Evolutionary conservation across 2,329 filamentous ascomycete species (phyloP).

Genomic region (Curvularia eragrostidis): DNA sequence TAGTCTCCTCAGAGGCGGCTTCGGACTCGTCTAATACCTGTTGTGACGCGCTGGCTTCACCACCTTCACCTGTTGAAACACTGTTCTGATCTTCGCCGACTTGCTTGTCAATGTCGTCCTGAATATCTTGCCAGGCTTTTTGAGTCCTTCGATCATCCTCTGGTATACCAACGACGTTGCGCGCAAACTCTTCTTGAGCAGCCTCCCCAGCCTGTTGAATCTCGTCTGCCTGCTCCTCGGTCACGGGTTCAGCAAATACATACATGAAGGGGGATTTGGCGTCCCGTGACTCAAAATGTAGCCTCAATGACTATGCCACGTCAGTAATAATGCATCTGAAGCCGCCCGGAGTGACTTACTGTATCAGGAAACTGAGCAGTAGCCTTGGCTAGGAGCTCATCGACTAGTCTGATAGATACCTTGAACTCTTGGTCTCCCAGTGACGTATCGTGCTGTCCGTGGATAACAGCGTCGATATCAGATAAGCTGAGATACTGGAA

Average conservation of each 20-base stretch:
- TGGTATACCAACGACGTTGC: slow-evolving; percentile 59
- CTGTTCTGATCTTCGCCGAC: slow-evolving; percentile 33
- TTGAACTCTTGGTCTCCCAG: slow-evolving; percentile 88
- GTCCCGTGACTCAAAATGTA: slow-evolving; percentile 81
- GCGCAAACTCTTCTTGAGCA: slow-evolving; percentile 73
- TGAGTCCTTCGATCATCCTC: slow-evolving; percentile 39
- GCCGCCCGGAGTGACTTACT: slow-evolving; percentile 37
- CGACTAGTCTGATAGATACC: slow-evolving; percentile 77
- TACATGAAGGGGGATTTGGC: slow-evolving; percentile 74
- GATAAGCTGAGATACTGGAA: slow-evolving; percentile 90
- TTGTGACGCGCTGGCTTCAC: slow-evolving; percentile 10
- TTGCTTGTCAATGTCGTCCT: slow-evolving; percentile 44
- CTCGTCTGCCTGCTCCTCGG: slow-evolving; percentile 70
- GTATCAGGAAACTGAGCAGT: slow-evolving; percentile 75
- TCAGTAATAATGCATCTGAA: slow-evolving; percentile 15
- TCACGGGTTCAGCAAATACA: slow-evolving; percentile 86
- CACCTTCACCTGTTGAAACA: slow-evolving; percentile 20
- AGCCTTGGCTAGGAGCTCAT: slow-evolving; percentile 78
- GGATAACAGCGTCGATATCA: slow-evolving; percentile 91
- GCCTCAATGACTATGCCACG: slow-evolving; percentile 66
- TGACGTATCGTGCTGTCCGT: slow-evolving; percentile 70
- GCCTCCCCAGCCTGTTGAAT: slow-evolving; percentile 75
- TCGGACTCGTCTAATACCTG: background rate
- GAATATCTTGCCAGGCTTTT: slow-evolving; percentile 41
- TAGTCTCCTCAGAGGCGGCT: slow-evolving; percentile 1